A percentile compares a stretch with the other conserved stretches of the same genome.
These are phyloP conservation scores for Penicillium sp. DNA, from an alignment of 2,329 filamentous ascomycete genomes.

Conservation along the genomic window DNA sequence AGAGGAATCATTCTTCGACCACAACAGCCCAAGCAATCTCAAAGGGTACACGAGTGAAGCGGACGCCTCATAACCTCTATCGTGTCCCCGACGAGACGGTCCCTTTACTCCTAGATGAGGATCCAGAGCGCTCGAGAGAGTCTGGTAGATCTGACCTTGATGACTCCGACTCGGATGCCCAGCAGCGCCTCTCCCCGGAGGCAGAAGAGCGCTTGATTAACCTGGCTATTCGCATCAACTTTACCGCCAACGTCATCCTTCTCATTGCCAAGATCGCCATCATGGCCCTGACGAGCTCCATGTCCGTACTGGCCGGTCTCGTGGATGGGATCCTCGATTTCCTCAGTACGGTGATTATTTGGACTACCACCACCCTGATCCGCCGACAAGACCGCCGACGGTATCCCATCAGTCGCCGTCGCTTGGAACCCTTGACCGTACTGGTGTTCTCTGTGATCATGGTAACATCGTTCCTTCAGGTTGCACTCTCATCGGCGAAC, in stretches of 20 bases:
- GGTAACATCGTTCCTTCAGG: conserved; percentile 59
- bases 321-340: conserved; percentile 63
- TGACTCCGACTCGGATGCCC: conserved; percentile 41
- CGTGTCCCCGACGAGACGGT: conserved; percentile 48
- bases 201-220: conserved; percentile 70
- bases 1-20: conserved; percentile 21
- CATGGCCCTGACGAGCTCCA: conserved; percentile 65
- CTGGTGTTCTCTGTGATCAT: conserved; percentile 62
- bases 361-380: conserved; percentile 56
- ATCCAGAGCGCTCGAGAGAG: conserved; percentile 47
- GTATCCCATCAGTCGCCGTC: conserved; percentile 57
- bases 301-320: conserved; percentile 60
- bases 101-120: conserved; percentile 26
- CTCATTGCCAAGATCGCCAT: conserved; percentile 72
- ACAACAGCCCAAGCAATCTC: conserved; percentile 45
- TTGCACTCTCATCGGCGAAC: conserved; percentile 55
- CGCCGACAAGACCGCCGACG: conserved; percentile 55
- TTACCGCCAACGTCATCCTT: conserved; percentile 69
- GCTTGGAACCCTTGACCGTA: conserved; percentile 60
- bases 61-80: conserved; percentile 82
- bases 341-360: conserved; percentile 58
- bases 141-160: conserved; percentile 46
- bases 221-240: conserved; percentile 82
- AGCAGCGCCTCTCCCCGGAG: conserved; percentile 49
- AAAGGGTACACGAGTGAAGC: conserved; percentile 48